Percentiles rank a stretch among this genome's conserved stretches.
These are phyloP conservation scores for Kalanchoe fedtschenkoi DNA, from an alignment of 164 flowering plant species.

Conservation along the genomic window DNA sequence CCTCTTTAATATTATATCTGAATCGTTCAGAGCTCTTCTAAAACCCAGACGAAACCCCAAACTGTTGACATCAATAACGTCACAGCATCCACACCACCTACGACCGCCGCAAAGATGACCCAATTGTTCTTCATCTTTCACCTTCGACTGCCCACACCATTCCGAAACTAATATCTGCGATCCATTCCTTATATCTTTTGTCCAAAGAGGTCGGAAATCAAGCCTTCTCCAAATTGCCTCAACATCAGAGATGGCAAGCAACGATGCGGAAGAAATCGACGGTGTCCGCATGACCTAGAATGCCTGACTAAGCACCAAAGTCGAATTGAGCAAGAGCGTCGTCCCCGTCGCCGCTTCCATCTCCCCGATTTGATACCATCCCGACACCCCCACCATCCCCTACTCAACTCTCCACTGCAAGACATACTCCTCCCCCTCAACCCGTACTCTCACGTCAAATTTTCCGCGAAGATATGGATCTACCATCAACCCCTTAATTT, in stretches of 20 bases:
- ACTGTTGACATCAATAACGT: no score
- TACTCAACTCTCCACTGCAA: conserved; percentile 79
- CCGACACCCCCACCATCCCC: conserved; percentile 56
- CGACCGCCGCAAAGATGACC: no score
- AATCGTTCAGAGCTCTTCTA: no score
- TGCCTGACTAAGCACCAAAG: conserved; percentile 80
- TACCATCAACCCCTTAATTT: no score
- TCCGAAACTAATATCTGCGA: no score
- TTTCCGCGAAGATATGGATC: conserved; percentile 85
- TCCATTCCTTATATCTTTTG: background rate
- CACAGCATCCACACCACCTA: no score
- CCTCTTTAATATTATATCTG: no score
- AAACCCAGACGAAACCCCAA: no score
- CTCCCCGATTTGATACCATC: conserved; percentile 70
- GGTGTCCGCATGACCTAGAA: conserved; percentile 95
- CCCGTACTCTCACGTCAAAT: conserved; percentile 62
- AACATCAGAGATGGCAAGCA: conserved; percentile 37
- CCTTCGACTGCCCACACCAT: no score
- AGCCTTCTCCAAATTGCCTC: background rate
- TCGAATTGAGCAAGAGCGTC: conserved; percentile 88
- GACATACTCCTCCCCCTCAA: conserved; percentile 60
- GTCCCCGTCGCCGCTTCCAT: conserved; percentile 79
- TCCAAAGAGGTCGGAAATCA: background rate
- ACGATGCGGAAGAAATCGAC: conserved; percentile 70
- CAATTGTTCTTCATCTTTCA: no score